These are phyloP conservation scores for Neurospora africana DNA, from an alignment of 495 filamentous ascomycete species.

Conservation along the genomic window DNA sequence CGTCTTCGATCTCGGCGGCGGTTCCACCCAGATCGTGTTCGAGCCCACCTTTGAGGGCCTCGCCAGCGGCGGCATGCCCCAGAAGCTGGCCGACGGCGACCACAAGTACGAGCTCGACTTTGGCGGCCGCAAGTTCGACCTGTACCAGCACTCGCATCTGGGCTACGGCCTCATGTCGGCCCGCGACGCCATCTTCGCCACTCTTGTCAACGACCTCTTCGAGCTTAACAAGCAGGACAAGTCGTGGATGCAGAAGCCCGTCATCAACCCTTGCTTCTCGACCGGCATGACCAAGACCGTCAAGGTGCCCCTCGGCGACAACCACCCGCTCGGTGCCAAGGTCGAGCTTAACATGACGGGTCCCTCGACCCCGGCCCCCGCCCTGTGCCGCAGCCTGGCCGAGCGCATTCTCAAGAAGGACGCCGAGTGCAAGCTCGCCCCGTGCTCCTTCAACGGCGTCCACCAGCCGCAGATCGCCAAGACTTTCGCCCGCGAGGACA, in stretches of 20 bases:
- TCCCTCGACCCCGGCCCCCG: conserved; percentile 59
- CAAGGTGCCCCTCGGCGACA: conserved; percentile 51
- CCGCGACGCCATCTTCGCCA: conserved; percentile 70
- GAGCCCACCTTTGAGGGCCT: conserved; percentile 79
- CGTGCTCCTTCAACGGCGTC: conserved; percentile 95
- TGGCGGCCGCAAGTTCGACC: conserved; percentile 76
- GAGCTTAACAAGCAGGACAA: conserved; percentile 36
- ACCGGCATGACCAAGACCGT: conserved; percentile 63
- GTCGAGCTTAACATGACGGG: conserved; percentile 79
- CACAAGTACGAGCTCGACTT: conserved; percentile 93
- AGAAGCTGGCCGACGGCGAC: conserved; percentile 75
- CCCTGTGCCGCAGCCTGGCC: conserved; percentile 80
- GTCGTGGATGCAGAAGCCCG: conserved; percentile 51
- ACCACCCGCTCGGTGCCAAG: conserved; percentile 48
- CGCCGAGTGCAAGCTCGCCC: conserved; percentile 64
- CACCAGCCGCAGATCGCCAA: conserved; percentile 88
- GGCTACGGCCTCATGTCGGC: conserved; percentile 96
- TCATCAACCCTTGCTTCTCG: conserved; percentile 83
- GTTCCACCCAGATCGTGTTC: conserved; percentile 96
- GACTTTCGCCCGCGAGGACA: conserved; percentile 84
- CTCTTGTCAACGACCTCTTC: conserved; percentile 50
- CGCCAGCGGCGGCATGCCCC: conserved; percentile 71
- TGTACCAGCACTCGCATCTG: conserved; percentile 98
- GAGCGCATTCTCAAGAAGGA: conserved; percentile 90
- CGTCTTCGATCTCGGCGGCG: conserved; percentile 91